Base-by-base conservation (phyloP, 2,329 filamentous ascomycete genomes). In the Waltergamsia citrina region DNA sequence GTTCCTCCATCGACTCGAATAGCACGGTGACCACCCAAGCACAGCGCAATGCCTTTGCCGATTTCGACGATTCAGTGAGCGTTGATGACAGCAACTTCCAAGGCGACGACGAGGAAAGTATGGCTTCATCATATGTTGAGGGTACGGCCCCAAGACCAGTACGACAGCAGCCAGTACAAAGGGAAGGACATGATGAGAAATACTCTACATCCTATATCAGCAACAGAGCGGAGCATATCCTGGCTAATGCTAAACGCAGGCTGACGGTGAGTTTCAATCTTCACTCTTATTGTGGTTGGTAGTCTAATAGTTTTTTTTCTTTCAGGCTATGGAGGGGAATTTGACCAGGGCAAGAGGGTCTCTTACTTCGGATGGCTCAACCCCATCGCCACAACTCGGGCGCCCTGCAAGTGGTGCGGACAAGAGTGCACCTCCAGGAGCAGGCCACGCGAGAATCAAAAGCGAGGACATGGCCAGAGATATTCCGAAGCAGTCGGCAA, bases 301-400 rank as follows among this genome's bases (percentile, higher is more conserved):
- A 15, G 36, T 35, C 44, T 46, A 36, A 48, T 28, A 20, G 25
- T 20, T 24, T 35, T 32, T 16, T 21, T 20, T 18, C 21, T 34
- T 32, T 16, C 53, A 93, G 86, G 83, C 85, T 21, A 94, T 95
- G 87, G 90, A 95, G 59, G 86, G 82, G 24, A 95, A 95, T 46
- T 66, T 95, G 15, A 80, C 72, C 37, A 80, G 85, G 40, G 88
- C 86, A 20, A 75, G 85, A 46, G 77, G 73, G 42, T 80, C 81
- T 8, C 64, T 85, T 65, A 49, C 59, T 57, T 48, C 54, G 3
- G 64, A 67, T 37, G 59, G 59, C 8, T 74, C 71, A 14, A 71
- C 68, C 2, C 67, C 71, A 11, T 72, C 65, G 35, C 74, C 70
- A 4, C 59, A 62, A 1, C 59, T 67, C 7, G 53, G 43, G 17